Evolutionary conservation across 768 basidiomycete genomes (phyloP).

Genomic region (Podaxis sp.): DNA sequence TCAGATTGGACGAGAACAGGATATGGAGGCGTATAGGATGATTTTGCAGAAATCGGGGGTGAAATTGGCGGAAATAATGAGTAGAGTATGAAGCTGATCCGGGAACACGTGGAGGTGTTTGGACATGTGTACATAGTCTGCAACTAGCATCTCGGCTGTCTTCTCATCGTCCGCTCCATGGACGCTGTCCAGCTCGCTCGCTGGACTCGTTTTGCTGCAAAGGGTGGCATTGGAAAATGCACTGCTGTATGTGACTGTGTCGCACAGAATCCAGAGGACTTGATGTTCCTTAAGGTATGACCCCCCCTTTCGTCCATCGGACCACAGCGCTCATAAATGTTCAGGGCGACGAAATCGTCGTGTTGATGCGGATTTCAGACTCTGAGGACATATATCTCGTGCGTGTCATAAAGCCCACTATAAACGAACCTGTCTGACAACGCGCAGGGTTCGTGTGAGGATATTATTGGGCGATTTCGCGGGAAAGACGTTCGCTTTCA

Average conservation of each 20-base stretch:
- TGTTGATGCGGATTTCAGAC: constrained; percentile 67
- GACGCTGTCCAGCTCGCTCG: constrained; percentile 70
- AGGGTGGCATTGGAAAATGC: constrained; percentile 83
- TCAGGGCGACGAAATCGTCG: constrained; percentile 78
- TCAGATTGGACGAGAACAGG: constrained; percentile 15
- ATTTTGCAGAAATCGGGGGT: constrained; percentile 11
- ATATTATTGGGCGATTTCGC: constrained; percentile 76
- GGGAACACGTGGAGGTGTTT: neutral
- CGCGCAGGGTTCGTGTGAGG: constrained; percentile 80
- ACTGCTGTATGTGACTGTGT: constrained; percentile 73
- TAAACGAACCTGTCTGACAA: neutral
- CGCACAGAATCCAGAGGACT: constrained; percentile 68
- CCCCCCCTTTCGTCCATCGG: neutral
- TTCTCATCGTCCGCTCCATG: constrained; percentile 35
- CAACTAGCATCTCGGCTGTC: neutral
- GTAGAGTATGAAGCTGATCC: neutral
- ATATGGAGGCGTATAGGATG: constrained; percentile 16
- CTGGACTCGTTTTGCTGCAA: constrained; percentile 83
- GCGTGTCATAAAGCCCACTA: neutral
- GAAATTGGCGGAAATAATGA: constrained; percentile 5
- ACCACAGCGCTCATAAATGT: neutral
- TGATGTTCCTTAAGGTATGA: constrained; percentile 84
- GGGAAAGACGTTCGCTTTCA: constrained; percentile 66
- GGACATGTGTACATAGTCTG: neutral
- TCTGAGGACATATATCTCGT: constrained; percentile 62